A percentile compares a stretch with the other conserved stretches of the same genome.
Conservation (phyloP, 306 rosid species). For the Fragaria ananassa region DNA sequence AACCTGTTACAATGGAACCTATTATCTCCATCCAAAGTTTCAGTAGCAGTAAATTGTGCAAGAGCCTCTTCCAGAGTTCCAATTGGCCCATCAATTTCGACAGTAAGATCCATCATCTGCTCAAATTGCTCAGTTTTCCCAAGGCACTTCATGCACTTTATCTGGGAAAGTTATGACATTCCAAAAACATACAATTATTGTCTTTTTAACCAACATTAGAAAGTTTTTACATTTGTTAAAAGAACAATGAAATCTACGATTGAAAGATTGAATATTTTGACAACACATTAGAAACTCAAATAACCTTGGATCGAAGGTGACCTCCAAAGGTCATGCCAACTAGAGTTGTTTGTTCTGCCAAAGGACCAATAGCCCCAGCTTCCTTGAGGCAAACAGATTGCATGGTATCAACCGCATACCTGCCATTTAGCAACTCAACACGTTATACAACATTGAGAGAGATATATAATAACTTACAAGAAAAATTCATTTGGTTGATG, state of each 20-base stretch:
- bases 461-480: background rate
- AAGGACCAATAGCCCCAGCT: conserved; percentile 50
- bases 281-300: conserved; percentile 13
- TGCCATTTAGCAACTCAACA: conserved; percentile 45
- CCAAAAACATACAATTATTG: conserved; percentile 12
- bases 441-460: conserved; percentile 1
- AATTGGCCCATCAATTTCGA: conserved; percentile 77
- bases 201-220: background rate
- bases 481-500: conserved; percentile 17
- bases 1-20: conserved; percentile 75
- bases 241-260: background rate
- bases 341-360: conserved; percentile 72
- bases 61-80: conserved; percentile 86
- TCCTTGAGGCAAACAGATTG: conserved; percentile 73
- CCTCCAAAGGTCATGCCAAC: conserved; percentile 77
- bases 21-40: conserved; percentile 65
- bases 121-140: conserved; percentile 67
- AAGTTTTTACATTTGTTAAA: background rate
- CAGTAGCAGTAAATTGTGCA: conserved; percentile 72
- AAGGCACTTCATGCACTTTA: conserved; percentile 70
- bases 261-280: background rate
- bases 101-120: conserved; percentile 83
- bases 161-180: conserved; percentile 44
- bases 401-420: conserved; percentile 82
- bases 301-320: conserved; percentile 73